phyloP scores from a whole-genome alignment of 2,329 filamentous ascomycete genomes.

The Clonostachys sp. region DNA sequence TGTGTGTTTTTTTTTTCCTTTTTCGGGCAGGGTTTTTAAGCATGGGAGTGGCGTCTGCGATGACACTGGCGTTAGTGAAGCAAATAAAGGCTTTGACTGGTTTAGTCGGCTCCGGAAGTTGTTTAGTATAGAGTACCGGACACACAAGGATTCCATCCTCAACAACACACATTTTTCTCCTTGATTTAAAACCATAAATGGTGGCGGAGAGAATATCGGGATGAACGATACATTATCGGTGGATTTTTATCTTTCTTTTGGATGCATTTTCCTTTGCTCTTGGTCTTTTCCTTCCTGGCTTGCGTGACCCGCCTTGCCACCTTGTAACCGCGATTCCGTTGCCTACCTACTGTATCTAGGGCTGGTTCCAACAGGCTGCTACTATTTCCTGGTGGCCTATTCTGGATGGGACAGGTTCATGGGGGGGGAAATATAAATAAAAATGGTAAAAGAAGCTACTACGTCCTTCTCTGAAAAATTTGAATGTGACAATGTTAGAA shows the following conservation, averaged over 20 bases:
- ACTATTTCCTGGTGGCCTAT: too few relatives aligned
- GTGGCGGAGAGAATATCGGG: not conserved
- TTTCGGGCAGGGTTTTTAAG: not conserved
- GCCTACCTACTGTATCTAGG: too few relatives aligned
- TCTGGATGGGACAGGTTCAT: too few relatives aligned
- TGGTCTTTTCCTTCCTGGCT: not conserved
- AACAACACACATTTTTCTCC: not conserved
- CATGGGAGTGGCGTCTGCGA: conserved; percentile 1
- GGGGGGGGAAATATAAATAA: too few relatives aligned
- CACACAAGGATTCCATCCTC: too few relatives aligned
- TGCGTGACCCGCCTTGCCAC: not conserved
- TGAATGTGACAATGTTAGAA: too few relatives aligned
- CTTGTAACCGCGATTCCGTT: too few relatives aligned
- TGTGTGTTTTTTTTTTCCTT: too few relatives aligned
- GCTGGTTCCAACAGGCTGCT: too few relatives aligned
- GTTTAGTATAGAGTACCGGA: not conserved
- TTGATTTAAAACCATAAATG: not conserved
- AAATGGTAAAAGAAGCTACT: too few relatives aligned
- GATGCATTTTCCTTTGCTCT: not conserved
- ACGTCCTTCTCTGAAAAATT: too few relatives aligned
- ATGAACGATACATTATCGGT: too few relatives aligned
- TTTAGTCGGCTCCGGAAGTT: not conserved
- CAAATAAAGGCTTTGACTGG: not conserved
- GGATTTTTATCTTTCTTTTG: not conserved
- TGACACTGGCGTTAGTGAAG: conserved; percentile 1